Percentiles rank a stretch among this genome's conserved stretches.
Conservation (phyloP, 108 stramenopile genomes). For the Nannochloropsis oceanica region DNA sequence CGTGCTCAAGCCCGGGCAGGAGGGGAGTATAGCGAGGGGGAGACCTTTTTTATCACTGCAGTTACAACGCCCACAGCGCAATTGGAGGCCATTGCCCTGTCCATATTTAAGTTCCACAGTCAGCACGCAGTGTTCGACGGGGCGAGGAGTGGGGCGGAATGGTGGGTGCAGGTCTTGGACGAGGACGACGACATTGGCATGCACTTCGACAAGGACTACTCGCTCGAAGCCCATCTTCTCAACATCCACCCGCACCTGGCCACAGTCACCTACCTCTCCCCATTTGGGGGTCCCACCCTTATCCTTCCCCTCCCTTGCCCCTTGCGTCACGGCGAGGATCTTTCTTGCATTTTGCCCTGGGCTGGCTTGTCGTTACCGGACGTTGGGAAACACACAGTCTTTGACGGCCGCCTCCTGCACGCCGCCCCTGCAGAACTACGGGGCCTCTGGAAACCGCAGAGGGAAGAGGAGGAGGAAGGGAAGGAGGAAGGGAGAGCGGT, state of each 20-base stretch:
- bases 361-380: conserved; percentile 6
- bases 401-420: conserved; percentile 35
- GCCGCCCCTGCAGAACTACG: conserved; percentile 30
- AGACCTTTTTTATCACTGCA: not conserved
- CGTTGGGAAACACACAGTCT: conserved; percentile 29
- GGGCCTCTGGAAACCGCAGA: not conserved
- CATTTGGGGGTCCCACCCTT: conserved; percentile 25
- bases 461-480: not conserved
- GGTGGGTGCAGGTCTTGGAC: conserved; percentile 39
- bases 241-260: conserved; percentile 35
- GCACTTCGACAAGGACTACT: conserved; percentile 43
- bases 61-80: conserved; percentile 7
- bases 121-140: conserved; percentile 9
- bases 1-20: not conserved
- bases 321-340: conserved; percentile 2
- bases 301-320: conserved; percentile 1
- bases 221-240: conserved; percentile 20
- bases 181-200: conserved; percentile 34
- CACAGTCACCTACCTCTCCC: conserved; percentile 38
- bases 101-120: conserved; percentile 33
- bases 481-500: no score
- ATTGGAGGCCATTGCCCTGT: conserved; percentile 26
- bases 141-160: conserved; percentile 29
- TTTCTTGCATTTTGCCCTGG: not conserved
- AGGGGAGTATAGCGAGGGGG: not conserved